Evolutionary conservation across 1,284 basidiomycete species (phyloP), one percentile per base, ranked within the genome.

Genomic region (Cystobasidiaceae sp.): DNA sequence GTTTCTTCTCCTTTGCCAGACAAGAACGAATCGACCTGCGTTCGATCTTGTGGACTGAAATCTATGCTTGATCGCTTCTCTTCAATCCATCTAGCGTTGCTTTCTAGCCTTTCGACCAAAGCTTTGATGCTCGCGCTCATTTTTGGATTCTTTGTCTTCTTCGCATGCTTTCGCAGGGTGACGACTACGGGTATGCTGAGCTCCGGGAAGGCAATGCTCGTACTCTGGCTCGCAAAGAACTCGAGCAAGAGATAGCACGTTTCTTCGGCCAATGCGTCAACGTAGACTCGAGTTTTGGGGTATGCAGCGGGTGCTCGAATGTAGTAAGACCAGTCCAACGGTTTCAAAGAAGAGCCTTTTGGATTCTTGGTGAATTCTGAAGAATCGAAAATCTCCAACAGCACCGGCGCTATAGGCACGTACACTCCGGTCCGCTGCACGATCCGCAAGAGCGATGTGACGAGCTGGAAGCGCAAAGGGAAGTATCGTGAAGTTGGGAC

Each of bases 171-270:
- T 84, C 84, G 84, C 63, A 93, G 80, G 3, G 82, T 80, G 9
- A 88, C 82, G n/a, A 86, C 79, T 39, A 93, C 80, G 1, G 94
- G 92, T n/a, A 97, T 83, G 13, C 86, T 82, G 57, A 96, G 81
- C 78, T 99, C 96, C 1, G 94, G 94, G 80, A 97, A 97, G 0
- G 90, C 90, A 63, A 97, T 86, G 76, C 88, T 89, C 0, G 69
- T 79, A 75, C 79, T 74, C 80, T 89, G 67, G 78, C 79, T 60
- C 82, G 82, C 76, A 67, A 79, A 79, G 84, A 89, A 92, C 77
- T 94, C 90, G 9, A 86, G 85, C 44, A 97, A 81, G 19, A 92
- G 78, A 77, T 84, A 92, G 4, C 82, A 77, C 19, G 86, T 80
- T 77, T 97, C 96, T 64, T 97, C 92, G 1, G 86, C 82, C 32